Percentiles rank a stretch among this genome's conserved stretches.
phyloP scores from a whole-genome alignment of 179 eudicot species.

The Amaranthus tricolor region DNA sequence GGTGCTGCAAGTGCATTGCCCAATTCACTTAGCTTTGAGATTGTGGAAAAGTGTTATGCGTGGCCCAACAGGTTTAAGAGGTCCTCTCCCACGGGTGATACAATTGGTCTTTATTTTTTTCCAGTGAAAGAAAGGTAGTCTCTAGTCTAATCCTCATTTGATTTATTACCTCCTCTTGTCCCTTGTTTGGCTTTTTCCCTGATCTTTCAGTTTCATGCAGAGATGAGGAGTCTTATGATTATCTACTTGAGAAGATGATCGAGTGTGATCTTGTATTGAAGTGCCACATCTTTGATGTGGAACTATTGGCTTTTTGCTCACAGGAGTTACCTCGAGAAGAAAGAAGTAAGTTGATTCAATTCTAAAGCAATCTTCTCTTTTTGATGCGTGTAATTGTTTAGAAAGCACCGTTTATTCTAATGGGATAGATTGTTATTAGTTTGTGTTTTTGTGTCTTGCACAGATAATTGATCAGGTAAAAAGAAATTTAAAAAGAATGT shows the following conservation, averaged over 20 bases:
- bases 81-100: constrained; percentile 32
- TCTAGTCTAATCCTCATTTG: background rate
- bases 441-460: too few species aligned
- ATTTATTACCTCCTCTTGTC: background rate
- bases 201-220: constrained; percentile 23
- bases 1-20: constrained; percentile 34
- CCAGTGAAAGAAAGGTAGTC: constrained; percentile 29
- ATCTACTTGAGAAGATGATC: constrained; percentile 27
- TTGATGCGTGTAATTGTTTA: background rate
- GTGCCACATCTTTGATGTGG: constrained; percentile 27
- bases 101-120: constrained; percentile 39
- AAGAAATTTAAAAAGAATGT: too few species aligned
- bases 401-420: too few species aligned
- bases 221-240: constrained; percentile 29
- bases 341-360: constrained; percentile 34
- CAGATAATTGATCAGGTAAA: too few species aligned
- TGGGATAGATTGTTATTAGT: too few species aligned
- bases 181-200: background rate
- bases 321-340: constrained; percentile 32
- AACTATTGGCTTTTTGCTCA: constrained; percentile 39
- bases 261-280: constrained; percentile 28
- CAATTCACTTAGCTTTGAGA: constrained; percentile 20
- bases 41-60: constrained; percentile 18
- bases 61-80: constrained; percentile 37
- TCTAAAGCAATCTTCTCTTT: background rate